phyloP scores from a whole-genome alignment of 2,329 filamentous ascomycete species.

The Atkinsonella hypoxylon region DNA sequence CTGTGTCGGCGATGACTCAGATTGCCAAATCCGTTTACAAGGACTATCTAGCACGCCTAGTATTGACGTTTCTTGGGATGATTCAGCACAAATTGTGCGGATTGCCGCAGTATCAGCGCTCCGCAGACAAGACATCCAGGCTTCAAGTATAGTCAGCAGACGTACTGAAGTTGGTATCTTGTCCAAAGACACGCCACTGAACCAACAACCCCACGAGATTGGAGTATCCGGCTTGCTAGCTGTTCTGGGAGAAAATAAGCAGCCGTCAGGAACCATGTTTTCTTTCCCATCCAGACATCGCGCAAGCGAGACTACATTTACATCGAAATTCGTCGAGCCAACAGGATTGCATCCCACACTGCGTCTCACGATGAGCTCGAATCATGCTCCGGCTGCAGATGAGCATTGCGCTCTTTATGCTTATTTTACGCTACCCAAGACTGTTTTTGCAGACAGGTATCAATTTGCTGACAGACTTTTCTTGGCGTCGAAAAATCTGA shows the following conservation, averaged over 20 bases:
- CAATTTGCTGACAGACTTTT: conserved; percentile 69
- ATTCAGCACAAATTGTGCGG: conserved; percentile 51
- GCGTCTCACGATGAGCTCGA: conserved; percentile 49
- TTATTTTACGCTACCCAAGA: conserved; percentile 70
- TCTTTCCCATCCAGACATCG: conserved; percentile 70
- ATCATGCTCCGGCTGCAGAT: conserved; percentile 36
- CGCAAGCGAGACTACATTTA: conserved; percentile 46
- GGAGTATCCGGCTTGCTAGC: conserved; percentile 68
- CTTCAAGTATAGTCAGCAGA: conserved; percentile 30
- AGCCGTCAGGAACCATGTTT: conserved; percentile 67
- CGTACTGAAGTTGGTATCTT: conserved; percentile 75
- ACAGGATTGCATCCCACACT: conserved; percentile 78
- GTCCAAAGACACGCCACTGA: conserved; percentile 46
- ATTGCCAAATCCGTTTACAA: conserved; percentile 38
- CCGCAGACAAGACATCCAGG: conserved; percentile 25
- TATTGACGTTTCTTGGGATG: conserved; percentile 68
- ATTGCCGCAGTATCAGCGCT: conserved; percentile 54
- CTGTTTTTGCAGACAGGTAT: conserved; percentile 78
- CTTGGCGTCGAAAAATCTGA: conserved; percentile 67
- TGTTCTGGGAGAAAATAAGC: conserved; percentile 62
- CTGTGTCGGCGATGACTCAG: conserved; percentile 33
- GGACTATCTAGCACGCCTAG: conserved; percentile 41
- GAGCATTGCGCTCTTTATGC: conserved; percentile 62
- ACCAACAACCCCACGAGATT: conserved; percentile 58
- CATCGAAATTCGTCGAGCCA: conserved; percentile 52